Evolutionary conservation across 2,329 filamentous ascomycete genomes (phyloP), one percentile per base, ranked within the genome.

Genomic region (Sporothrix luriei): DNA sequence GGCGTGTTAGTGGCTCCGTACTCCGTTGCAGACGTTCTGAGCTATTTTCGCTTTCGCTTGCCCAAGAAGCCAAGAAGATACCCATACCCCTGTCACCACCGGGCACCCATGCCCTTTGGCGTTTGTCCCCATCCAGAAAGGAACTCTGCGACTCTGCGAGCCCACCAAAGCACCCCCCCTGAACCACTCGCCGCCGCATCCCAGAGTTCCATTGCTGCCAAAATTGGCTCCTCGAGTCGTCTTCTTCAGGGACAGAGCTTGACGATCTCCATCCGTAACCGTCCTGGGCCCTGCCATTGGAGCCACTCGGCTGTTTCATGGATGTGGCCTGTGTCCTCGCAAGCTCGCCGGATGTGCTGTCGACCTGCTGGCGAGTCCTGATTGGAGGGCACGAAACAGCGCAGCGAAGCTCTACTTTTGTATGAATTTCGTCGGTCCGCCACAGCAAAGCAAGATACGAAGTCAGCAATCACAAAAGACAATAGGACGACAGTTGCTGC

Each of bases 241-340:
- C 38, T 62, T 21, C 40, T 24, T 21, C 33, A 46, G 38, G 66
- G 62, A 57, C 38, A 71, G 68, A n/a, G 55, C 62, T 48, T 38
- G 55, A 55, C 54, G 26, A n/a, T 33, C 46, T 46, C 67, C 71
- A 72, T 72, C 68, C 69, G 71, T 70, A 33, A 33, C 33, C 33
- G 7, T 33, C 33, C 33, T 33, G 33, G 72, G 51, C 71, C 66
- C 73, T n/a, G 68, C 70, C 71, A 73, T 73, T 73, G 73, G 75
- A 72, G 73, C 73, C 73, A 71, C 73, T 73, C 74, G 75, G 74
- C 75, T 76, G 78, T 79, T 79, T 79, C 78, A 79, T 78, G 71
- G 73, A 72, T 70, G 71, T 48, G 69, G 69, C 71, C 65, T 70
- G 70, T 71, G 70, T 68, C 54, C 52, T 61, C 40, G n/a, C 46